Conservation (phyloP, 345 rosid species). For the Garcia nutans region DNA sequence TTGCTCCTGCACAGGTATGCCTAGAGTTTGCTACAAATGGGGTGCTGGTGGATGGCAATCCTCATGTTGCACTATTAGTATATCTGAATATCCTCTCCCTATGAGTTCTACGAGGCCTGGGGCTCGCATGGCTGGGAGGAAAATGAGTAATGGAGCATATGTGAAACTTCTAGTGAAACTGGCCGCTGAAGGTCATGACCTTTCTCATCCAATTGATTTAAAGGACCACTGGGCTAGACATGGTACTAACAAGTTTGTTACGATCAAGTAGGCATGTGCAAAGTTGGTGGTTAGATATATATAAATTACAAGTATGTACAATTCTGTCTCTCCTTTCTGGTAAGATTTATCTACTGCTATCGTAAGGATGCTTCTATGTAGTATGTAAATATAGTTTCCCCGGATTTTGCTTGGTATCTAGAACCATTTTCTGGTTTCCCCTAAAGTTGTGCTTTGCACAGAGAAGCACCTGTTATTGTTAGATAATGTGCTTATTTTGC, state of each 20-base stretch:
- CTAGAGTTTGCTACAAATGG: conserved; percentile 61
- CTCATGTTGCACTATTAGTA: conserved; percentile 55
- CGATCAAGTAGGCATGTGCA: conserved; percentile 44
- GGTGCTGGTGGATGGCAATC: conserved; percentile 78
- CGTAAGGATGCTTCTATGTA: conserved; percentile 4
- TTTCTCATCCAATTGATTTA: conserved; percentile 57
- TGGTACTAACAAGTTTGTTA: conserved; percentile 72
- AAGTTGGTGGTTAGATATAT: conserved; percentile 4
- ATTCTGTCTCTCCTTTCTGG: conserved; percentile 1
- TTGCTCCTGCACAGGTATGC: conserved; percentile 62
- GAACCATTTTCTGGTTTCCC: neutral
- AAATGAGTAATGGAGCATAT: conserved; percentile 76
- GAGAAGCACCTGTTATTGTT: neutral
- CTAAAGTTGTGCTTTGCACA: neutral
- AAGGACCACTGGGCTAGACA: conserved; percentile 70
- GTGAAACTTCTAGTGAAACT: conserved; percentile 54
- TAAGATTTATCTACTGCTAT: conserved; percentile 11
- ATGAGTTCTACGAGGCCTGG: conserved; percentile 55
- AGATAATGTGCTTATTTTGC: neutral
- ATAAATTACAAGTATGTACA: conserved; percentile 5
- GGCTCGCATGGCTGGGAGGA: conserved; percentile 63
- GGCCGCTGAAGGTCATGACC: conserved; percentile 54
- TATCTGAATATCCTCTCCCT: conserved; percentile 63
- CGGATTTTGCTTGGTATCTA: neutral
- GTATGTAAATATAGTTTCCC: conserved; percentile 22